These are phyloP conservation scores for Rhodotorula sphaerocarpa DNA, from an alignment of 768 basidiomycete species.

Conservation along the genomic window DNA sequence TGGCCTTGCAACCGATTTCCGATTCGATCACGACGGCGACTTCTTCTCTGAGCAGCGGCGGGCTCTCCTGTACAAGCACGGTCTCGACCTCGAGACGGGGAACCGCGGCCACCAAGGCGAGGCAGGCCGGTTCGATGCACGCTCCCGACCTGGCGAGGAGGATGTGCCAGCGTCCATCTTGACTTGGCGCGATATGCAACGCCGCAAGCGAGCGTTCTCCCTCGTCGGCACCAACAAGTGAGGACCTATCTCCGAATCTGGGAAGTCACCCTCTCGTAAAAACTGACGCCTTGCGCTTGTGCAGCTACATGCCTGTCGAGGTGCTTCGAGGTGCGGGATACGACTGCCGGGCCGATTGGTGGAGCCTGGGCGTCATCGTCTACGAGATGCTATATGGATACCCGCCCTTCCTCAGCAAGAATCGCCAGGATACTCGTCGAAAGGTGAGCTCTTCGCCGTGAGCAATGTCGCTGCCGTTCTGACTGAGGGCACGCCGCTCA, in stretches of 20 bases:
- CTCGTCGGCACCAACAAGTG: conserved; percentile 35
- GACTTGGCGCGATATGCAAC: conserved; percentile 90
- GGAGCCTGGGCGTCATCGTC: conserved; percentile 87
- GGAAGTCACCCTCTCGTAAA: background rate
- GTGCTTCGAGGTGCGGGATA: conserved; percentile 57
- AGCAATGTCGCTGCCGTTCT: too few species aligned
- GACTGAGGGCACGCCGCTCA: background rate
- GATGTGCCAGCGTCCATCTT: conserved; percentile 56
- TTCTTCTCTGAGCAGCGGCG: conserved; percentile 88
- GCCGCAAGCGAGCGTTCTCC: conserved; percentile 64
- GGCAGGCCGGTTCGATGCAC: conserved; percentile 48
- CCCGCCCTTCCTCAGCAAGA: conserved; percentile 91
- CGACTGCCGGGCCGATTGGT: conserved; percentile 93
- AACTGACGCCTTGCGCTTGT: background rate
- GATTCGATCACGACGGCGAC: conserved; percentile 54
- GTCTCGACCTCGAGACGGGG: conserved; percentile 83
- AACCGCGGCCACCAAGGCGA: conserved; percentile 21
- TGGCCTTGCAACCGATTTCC: conserved; percentile 72
- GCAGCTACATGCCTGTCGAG: conserved; percentile 41
- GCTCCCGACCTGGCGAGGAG: conserved; percentile 65
- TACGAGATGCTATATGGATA: conserved; percentile 71
- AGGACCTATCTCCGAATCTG: background rate
- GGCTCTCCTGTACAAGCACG: conserved; percentile 81
- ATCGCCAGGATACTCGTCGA: conserved; percentile 86
- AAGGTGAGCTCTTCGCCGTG: conserved; percentile 46